Percentiles rank a stretch among this genome's conserved stretches.
Conservation (phyloP, 371 early-diverging fungal genomes). For the Haplosporangium sp. region DNA sequence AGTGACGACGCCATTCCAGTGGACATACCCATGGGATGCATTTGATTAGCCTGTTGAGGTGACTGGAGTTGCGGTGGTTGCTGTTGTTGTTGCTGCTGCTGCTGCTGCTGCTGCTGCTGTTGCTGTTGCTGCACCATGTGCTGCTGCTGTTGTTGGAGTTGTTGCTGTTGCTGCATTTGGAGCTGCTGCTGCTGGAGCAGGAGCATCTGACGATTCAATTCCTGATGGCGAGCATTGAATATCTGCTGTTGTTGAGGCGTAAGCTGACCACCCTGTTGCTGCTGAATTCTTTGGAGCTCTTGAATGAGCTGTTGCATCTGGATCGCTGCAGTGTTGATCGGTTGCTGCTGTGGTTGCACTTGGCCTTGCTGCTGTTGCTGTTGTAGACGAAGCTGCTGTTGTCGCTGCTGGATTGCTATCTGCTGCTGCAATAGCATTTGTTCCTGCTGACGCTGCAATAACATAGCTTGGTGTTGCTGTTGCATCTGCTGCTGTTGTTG, state of each 20-base stretch:
- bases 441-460: slow-evolving; percentile 18
- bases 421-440: slow-evolving; percentile 18
- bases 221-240: slow-evolving; percentile 21
- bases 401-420: slow-evolving; percentile 3
- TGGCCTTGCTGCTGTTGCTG: slow-evolving; percentile 18
- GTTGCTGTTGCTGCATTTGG: slow-evolving; percentile 26
- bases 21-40: slow-evolving; percentile 32
- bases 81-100: slow-evolving; percentile 17
- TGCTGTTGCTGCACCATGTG: slow-evolving; percentile 35
- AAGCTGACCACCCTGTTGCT: slow-evolving; percentile 21
- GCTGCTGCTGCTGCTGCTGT: slow-evolving; percentile 15
- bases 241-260: slow-evolving; percentile 18
- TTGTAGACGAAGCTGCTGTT: slow-evolving; percentile 22
- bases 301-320: slow-evolving; percentile 57
- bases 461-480: slow-evolving; percentile 18
- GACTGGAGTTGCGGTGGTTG: slow-evolving; percentile 26
- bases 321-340: slow-evolving; percentile 41
- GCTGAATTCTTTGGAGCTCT: slow-evolving; percentile 22
- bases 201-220: slow-evolving; percentile 1
- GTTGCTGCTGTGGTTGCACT: slow-evolving; percentile 20
- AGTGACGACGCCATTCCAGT: slow-evolving; percentile 14
- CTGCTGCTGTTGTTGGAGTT: slow-evolving; percentile 43
- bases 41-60: slow-evolving; percentile 32
- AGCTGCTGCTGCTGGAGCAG: slow-evolving; percentile 42
- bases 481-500: slow-evolving; percentile 52